Conservation (phyloP, 2,329 filamentous ascomycete species). For the Penicillium sp. region DNA sequence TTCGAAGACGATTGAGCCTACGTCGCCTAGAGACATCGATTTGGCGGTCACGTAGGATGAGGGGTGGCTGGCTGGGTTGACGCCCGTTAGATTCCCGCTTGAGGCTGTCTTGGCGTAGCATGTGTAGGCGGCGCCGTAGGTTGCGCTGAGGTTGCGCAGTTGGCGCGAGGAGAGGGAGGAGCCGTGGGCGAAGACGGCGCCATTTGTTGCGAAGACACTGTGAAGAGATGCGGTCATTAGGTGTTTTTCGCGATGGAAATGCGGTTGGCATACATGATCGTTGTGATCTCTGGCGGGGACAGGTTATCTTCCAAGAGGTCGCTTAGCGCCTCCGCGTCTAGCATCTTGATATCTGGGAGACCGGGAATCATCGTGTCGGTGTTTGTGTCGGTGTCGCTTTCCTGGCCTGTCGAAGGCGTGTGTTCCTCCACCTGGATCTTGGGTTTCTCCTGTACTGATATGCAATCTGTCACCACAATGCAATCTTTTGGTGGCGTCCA, state of each 20-base stretch:
- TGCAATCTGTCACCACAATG: conserved; percentile 28
- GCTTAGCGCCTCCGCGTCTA: conserved; percentile 43
- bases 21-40: conserved; percentile 43
- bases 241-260: neutral
- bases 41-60: conserved; percentile 46
- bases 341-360: conserved; percentile 46
- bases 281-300: conserved; percentile 46
- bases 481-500: conserved; percentile 38
- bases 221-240: neutral
- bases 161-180: conserved; percentile 42
- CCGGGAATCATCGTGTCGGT: conserved; percentile 42
- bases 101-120: conserved; percentile 44
- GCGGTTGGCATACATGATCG: conserved; percentile 38
- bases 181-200: conserved; percentile 46
- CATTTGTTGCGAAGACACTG: conserved; percentile 47
- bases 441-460: conserved; percentile 8
- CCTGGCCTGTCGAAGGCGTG: conserved; percentile 11
- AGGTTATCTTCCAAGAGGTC: conserved; percentile 46
- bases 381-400: neutral
- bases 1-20: conserved; percentile 47
- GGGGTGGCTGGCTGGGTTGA: conserved; percentile 45
- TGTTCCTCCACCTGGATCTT: conserved; percentile 15
- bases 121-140: conserved; percentile 46
- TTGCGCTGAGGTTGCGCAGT: conserved; percentile 44
- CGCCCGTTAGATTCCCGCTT: conserved; percentile 44